Evolutionary conservation across 73 alveolate genomes (phyloP).

Genomic region (Blepharisma stoltei): DNA sequence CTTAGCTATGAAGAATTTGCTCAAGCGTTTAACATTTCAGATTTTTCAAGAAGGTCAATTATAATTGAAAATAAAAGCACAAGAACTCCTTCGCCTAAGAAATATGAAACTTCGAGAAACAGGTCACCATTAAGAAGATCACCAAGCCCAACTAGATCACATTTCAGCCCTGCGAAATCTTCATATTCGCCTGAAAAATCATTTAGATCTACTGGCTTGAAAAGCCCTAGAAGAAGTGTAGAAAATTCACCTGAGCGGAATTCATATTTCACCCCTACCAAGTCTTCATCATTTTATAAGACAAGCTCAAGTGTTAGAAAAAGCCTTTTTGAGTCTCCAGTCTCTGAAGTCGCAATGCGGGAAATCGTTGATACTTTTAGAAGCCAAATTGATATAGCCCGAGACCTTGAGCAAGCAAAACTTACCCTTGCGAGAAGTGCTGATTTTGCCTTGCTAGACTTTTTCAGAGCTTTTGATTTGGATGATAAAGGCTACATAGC

Average conservation of each 20-base stretch:
- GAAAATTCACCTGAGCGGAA: no score
- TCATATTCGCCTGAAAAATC: no score
- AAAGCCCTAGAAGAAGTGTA: no score
- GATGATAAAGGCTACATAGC: constrained; percentile 1
- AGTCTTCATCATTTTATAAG: no score
- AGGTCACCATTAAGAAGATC: background rate
- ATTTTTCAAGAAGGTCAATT: background rate
- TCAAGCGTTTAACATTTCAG: background rate
- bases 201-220: no score
- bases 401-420: constrained; percentile 4
- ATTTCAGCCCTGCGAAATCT: no score
- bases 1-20: constrained; percentile 45
- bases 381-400: background rate
- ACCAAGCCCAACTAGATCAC: no score
- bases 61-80: no score
- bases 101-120: background rate
- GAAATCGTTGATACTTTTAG: constrained; percentile 2
- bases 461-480: constrained; percentile 25
- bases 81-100: no score
- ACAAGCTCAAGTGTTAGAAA: no score
- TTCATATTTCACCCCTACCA: no score
- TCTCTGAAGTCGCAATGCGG: constrained; percentile 7
- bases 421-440: background rate
- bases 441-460: constrained; percentile 25
- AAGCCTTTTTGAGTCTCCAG: background rate